These are phyloP conservation scores for Penicillium samsonianum DNA, from an alignment of 495 filamentous ascomycete species.

Conservation along the genomic window DNA sequence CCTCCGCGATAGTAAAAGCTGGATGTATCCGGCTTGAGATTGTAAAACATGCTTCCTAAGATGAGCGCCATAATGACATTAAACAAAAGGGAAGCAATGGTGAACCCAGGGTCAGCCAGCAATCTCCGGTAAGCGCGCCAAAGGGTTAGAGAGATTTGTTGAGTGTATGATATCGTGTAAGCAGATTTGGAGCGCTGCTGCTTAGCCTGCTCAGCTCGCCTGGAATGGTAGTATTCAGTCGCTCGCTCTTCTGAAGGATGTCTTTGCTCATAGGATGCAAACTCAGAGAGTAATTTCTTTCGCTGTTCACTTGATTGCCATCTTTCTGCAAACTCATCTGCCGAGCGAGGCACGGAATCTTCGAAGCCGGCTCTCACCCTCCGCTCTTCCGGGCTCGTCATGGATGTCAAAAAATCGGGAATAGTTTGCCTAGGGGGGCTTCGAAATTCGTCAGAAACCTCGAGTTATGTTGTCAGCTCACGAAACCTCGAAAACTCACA, in stretches of 20 bases:
- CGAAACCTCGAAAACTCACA: background rate
- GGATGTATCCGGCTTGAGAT: conserved; percentile 56
- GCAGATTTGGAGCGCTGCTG: conserved; percentile 24
- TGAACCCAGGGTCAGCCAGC: conserved; percentile 63
- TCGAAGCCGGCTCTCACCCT: conserved; percentile 60
- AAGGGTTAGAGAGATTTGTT: conserved; percentile 37
- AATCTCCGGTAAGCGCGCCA: conserved; percentile 47
- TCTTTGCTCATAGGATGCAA: conserved; percentile 41
- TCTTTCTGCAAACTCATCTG: background rate
- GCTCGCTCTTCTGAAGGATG: conserved; percentile 17
- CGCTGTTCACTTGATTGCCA: conserved; percentile 21
- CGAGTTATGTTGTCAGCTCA: background rate
- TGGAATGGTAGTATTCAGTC: conserved; percentile 15
- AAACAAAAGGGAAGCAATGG: conserved; percentile 62
- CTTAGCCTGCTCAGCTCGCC: conserved; percentile 23
- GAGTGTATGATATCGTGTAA: conserved; percentile 28
- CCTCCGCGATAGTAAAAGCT: conserved; percentile 71
- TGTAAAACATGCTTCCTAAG: conserved; percentile 76
- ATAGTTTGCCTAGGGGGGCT: conserved; percentile 55
- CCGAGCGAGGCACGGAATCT: conserved; percentile 15
- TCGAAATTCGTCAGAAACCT: background rate
- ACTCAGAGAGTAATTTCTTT: conserved; percentile 43
- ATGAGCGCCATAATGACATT: conserved; percentile 72
- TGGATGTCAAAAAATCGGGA: conserved; percentile 70
- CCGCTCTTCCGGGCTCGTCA: conserved; percentile 66